Evolutionary conservation across 257 asterid species (phyloP).

Genomic region (Scutellaria minor): DNA sequence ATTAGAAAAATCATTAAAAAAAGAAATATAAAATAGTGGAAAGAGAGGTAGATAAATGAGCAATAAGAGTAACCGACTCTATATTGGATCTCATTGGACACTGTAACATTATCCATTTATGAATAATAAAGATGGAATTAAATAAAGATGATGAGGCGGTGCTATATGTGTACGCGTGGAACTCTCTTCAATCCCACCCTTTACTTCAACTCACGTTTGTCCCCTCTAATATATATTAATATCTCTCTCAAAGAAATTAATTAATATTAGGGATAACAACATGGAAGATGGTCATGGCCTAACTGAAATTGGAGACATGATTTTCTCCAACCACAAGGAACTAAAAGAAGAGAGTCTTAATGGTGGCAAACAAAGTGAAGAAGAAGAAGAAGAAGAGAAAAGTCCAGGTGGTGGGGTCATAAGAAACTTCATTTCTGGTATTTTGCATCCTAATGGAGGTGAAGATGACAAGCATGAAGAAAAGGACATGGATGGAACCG

Average conservation of each 20-base stretch:
- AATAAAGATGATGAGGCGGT: background rate
- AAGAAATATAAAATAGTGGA: too few relatives aligned
- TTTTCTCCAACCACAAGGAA: slow-evolving; percentile 23
- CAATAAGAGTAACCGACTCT: too few relatives aligned
- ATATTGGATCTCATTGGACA: too few relatives aligned
- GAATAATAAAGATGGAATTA: background rate
- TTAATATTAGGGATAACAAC: background rate
- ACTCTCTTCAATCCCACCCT: slow-evolving; percentile 23
- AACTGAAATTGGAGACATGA: slow-evolving; percentile 44
- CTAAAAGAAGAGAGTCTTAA: background rate
- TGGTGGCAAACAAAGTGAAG: slow-evolving; percentile 15
- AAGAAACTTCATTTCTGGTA: slow-evolving; percentile 35
- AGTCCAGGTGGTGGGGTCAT: background rate
- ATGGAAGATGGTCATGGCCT: slow-evolving; percentile 54
- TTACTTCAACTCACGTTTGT: too few relatives aligned
- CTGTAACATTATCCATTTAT: too few relatives aligned
- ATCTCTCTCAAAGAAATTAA: too few relatives aligned
- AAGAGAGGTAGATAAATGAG: too few relatives aligned
- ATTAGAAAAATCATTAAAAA: too few relatives aligned
- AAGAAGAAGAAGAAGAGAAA: background rate
- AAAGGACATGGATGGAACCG: background rate
- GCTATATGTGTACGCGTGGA: slow-evolving; percentile 34
- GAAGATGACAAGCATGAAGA: slow-evolving; percentile 11
- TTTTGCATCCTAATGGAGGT: slow-evolving; percentile 41
- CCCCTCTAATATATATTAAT: too few relatives aligned